Evolutionary conservation across 1,139 yeast species (phyloP).

Genomic region (Debaryomyces nepalensis): DNA sequence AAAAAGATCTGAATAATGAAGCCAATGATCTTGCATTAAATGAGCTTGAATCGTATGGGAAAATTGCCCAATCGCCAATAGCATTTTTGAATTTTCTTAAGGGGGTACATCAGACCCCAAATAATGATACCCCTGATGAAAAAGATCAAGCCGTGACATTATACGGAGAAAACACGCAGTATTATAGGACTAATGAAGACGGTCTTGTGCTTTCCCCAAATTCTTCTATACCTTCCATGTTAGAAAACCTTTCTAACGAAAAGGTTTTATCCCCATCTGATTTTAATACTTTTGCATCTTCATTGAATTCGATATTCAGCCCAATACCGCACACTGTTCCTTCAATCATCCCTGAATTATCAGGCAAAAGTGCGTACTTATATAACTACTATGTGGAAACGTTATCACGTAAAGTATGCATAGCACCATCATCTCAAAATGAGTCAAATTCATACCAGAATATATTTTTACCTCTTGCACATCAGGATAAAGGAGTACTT

Average conservation of each 20-base stretch:
- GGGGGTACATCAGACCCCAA: slow-evolving; percentile 20
- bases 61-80: slow-evolving; percentile 22
- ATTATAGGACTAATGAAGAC: slow-evolving; percentile 4
- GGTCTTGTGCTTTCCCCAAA: slow-evolving; percentile 8
- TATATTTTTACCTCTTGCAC: slow-evolving; percentile 81
- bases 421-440: slow-evolving; percentile 58
- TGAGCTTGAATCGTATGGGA: slow-evolving; percentile 2
- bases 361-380: slow-evolving; percentile 34
- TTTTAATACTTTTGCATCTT: slow-evolving; percentile 22
- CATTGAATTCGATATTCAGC: slow-evolving; percentile 21
- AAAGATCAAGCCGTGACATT: neutral
- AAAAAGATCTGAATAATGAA: slow-evolving; percentile 1
- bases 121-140: neutral
- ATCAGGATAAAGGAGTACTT: slow-evolving; percentile 66
- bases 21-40: neutral
- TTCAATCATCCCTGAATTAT: slow-evolving; percentile 25
- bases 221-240: neutral
- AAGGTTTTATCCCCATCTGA: slow-evolving; percentile 13
- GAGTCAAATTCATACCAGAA: slow-evolving; percentile 70
- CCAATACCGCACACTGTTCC: slow-evolving; percentile 27
- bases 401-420: slow-evolving; percentile 61
- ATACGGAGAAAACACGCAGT: neutral
- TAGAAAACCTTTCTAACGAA: slow-evolving; percentile 15
- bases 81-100: slow-evolving; percentile 26
- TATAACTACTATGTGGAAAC: slow-evolving; percentile 70